phyloP scores from a whole-genome alignment of 176 grass and related monocot species.

The Paspalum notatum region DNA sequence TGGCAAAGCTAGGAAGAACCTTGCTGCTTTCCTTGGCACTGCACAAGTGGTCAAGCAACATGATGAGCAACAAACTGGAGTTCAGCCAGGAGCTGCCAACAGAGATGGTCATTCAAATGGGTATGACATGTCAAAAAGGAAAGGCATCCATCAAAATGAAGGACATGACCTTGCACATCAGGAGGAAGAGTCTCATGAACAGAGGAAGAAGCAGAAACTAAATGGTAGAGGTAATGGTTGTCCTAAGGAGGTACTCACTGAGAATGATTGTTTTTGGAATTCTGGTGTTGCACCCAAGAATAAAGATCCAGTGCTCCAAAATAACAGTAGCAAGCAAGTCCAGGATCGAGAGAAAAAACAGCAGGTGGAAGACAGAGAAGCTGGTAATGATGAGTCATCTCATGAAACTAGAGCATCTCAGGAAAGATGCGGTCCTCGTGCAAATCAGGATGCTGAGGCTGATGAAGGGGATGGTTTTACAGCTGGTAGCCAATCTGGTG shows the following conservation, averaged over 20 bases:
- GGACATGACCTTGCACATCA: not conserved
- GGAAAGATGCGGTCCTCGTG: not conserved
- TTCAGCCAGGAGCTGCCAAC: constrained; percentile 13
- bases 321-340: constrained; percentile 32
- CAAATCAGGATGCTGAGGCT: constrained; percentile 32
- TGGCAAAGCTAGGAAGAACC: constrained; percentile 48
- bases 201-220: constrained; percentile 47
- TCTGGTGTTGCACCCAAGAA: constrained; percentile 13
- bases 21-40: constrained; percentile 45
- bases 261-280: constrained; percentile 20
- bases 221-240: constrained; percentile 21
- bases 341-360: constrained; percentile 21
- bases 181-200: constrained; percentile 17
- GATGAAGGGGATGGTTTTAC: constrained; percentile 9
- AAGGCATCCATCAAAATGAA: constrained; percentile 15
- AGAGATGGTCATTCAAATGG: constrained; percentile 13
- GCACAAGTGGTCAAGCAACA: not conserved
- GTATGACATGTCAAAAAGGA: constrained; percentile 1
- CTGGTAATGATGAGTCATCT: constrained; percentile 32
- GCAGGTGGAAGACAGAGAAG: constrained; percentile 21
- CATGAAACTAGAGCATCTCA: constrained; percentile 24
- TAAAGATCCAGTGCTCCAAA: constrained; percentile 16
- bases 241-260: constrained; percentile 18
- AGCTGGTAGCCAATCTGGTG: constrained; percentile 23
- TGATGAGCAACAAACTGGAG: constrained; percentile 22